Evolutionary conservation across 2,329 filamentous ascomycete species (phyloP).

Genomic region (Alternaria triticimaculans): DNA sequence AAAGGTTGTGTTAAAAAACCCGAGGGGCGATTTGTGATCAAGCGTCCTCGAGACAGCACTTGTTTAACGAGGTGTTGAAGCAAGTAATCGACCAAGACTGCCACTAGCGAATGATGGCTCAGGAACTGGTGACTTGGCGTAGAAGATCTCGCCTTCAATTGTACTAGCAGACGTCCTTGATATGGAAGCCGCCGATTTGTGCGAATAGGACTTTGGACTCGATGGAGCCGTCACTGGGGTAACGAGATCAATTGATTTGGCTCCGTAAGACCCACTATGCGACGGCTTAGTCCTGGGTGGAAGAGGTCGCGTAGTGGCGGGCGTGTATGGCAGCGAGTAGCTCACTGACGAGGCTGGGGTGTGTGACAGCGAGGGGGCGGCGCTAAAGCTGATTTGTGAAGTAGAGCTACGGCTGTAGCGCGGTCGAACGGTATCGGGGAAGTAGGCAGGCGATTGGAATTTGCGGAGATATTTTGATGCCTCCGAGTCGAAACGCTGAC

Average conservation of each 20-base stretch:
- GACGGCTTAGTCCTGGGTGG: conserved; percentile 49
- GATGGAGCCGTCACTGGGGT: conserved; percentile 49
- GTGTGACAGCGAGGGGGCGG: conserved; percentile 55
- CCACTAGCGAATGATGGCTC: conserved; percentile 44
- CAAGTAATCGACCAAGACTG: conserved; percentile 47
- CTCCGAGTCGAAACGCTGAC: conserved; percentile 44
- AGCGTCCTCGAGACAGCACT: not conserved
- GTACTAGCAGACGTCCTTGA: conserved; percentile 42
- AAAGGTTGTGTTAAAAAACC: not conserved
- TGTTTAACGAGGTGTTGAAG: conserved; percentile 28
- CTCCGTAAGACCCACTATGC: conserved; percentile 47
- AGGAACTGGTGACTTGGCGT: conserved; percentile 44
- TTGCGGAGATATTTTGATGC: conserved; percentile 52
- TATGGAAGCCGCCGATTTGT: conserved; percentile 41
- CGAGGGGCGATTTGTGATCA: not conserved
- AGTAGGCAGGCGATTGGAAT: conserved; percentile 43
- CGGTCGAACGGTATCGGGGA: conserved; percentile 39
- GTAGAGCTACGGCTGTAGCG: conserved; percentile 45
- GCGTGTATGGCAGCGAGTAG: conserved; percentile 53
- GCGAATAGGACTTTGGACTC: conserved; percentile 43
- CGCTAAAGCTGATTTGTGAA: conserved; percentile 45
- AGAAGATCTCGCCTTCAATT: conserved; percentile 48
- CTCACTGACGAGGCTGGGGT: conserved; percentile 55
- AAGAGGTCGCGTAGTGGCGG: conserved; percentile 46
- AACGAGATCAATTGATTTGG: conserved; percentile 54